A percentile compares a stretch with the other conserved stretches of the same genome.
Evolutionary conservation across 179 eudicot species (phyloP).

Genomic region (Actinidia chinensis): DNA sequence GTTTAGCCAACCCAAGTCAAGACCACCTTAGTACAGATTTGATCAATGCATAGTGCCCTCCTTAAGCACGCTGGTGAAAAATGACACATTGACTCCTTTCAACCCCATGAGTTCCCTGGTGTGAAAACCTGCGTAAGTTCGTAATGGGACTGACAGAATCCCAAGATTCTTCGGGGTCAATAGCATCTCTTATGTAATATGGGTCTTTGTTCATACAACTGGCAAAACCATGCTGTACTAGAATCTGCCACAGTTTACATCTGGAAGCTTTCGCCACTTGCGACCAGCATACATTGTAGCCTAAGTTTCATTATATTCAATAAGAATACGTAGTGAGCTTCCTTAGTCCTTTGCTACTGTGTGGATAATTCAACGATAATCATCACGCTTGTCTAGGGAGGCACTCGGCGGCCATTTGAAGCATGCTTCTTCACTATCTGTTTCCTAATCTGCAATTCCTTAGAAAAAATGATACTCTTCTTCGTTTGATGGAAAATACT

Average conservation of each 20-base stretch:
- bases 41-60: conserved; percentile 58
- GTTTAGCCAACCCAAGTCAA: conserved; percentile 86
- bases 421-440: conserved; percentile 48
- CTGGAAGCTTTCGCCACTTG: conserved; percentile 80
- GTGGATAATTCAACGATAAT: conserved; percentile 25
- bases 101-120: conserved; percentile 63
- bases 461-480: conserved; percentile 26
- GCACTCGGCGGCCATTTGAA: conserved; percentile 24
- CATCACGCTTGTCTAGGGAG: conserved; percentile 23
- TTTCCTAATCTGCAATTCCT: conserved; percentile 19
- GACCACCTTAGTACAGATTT: conserved; percentile 67
- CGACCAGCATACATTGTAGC: conserved; percentile 86
- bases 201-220: conserved; percentile 88
- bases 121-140: conserved; percentile 75
- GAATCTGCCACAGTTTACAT: conserved; percentile 42
- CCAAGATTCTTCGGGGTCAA: conserved; percentile 75
- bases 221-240: conserved; percentile 78
- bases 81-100: conserved; percentile 65
- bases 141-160: conserved; percentile 54
- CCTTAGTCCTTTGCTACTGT: conserved; percentile 40
- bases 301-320: conserved; percentile 64
- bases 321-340: conserved; percentile 27
- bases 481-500: conserved; percentile 58
- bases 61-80: conserved; percentile 74
- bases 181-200: conserved; percentile 58